Percentiles rank a stretch among this genome's conserved stretches.
These are phyloP conservation scores for Acer negundo DNA, from an alignment of 345 rosid species.

Conservation along the genomic window DNA sequence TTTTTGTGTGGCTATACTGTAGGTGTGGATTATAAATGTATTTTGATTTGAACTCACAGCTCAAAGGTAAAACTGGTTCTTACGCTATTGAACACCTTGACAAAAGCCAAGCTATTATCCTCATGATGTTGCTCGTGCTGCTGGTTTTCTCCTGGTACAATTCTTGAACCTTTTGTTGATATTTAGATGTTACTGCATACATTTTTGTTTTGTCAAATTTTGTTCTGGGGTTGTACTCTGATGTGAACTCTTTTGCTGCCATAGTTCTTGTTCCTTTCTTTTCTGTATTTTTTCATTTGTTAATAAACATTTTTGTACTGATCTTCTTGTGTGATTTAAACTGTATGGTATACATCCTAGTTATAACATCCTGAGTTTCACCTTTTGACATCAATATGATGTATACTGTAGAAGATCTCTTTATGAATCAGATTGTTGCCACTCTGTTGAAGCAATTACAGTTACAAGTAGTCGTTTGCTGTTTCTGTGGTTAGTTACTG, in stretches of 20 bases:
- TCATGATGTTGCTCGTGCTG: slow-evolving; percentile 76
- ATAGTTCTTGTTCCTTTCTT: neutral
- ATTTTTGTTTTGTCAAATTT: neutral
- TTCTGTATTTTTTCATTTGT: neutral
- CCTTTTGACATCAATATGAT: neutral
- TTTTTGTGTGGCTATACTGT: slow-evolving; percentile 2
- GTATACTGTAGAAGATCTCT: neutral
- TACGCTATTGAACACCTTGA: slow-evolving; percentile 44
- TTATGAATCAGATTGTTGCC: neutral
- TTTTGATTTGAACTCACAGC: slow-evolving; percentile 46
- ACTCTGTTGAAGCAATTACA: neutral
- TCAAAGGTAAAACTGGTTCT: slow-evolving; percentile 62
- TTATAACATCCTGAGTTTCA: neutral
- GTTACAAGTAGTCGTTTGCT: neutral
- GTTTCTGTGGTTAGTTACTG: no score
- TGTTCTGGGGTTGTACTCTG: neutral
- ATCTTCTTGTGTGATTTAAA: neutral
- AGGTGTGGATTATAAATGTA: slow-evolving; percentile 11
- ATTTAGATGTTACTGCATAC: neutral
- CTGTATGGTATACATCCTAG: neutral
- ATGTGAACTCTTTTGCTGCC: neutral
- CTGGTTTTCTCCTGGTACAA: slow-evolving; percentile 64
- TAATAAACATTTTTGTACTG: neutral
- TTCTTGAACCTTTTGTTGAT: slow-evolving; percentile 14
- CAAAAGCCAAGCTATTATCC: slow-evolving; percentile 63